phyloP scores from a whole-genome alignment of 345 rosid species.

The Aquilaria sinensis region DNA sequence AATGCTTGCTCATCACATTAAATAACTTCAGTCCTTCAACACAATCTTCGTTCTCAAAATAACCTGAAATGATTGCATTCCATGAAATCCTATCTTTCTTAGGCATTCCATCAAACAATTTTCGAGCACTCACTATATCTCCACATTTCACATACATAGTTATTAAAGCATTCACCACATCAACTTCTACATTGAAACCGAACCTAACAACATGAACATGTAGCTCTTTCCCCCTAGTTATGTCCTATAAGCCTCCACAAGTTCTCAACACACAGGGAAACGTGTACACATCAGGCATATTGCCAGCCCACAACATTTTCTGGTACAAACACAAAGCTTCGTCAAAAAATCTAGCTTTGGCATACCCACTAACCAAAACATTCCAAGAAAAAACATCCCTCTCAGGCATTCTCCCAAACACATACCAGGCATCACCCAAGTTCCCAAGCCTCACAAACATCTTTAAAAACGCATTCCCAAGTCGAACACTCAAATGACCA shows the following conservation, averaged over 20 bases:
- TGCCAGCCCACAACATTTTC: slow-evolving; percentile 80
- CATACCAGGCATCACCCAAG: slow-evolving; percentile 72
- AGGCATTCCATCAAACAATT: slow-evolving; percentile 66
- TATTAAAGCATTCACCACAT: slow-evolving; percentile 74
- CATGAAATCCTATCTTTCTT: slow-evolving; percentile 81
- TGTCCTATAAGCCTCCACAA: slow-evolving; percentile 70
- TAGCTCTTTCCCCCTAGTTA: slow-evolving; percentile 68
- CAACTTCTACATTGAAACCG: slow-evolving; percentile 68
- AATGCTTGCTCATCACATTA: slow-evolving; percentile 52
- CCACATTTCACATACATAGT: slow-evolving; percentile 86
- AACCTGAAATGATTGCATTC: slow-evolving; percentile 91
- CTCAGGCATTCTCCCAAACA: slow-evolving; percentile 74
- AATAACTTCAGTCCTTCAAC: slow-evolving; percentile 62
- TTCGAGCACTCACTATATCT: slow-evolving; percentile 40
- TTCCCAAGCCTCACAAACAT: slow-evolving; percentile 88
- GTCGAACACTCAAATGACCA: slow-evolving; percentile 37
- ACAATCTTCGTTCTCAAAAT: slow-evolving; percentile 68
- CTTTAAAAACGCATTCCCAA: slow-evolving; percentile 73
- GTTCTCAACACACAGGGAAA: slow-evolving; percentile 91
- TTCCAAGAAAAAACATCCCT: slow-evolving; percentile 95
- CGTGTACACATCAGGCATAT: slow-evolving; percentile 81
- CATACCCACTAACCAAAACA: slow-evolving; percentile 80
- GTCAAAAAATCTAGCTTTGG: slow-evolving; percentile 72
- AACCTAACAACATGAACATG: slow-evolving; percentile 75
- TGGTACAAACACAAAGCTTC: slow-evolving; percentile 88